Base-by-base conservation (phyloP, 108 stramenopile species). In the Cyclotella choctawhatcheeana region DNA sequence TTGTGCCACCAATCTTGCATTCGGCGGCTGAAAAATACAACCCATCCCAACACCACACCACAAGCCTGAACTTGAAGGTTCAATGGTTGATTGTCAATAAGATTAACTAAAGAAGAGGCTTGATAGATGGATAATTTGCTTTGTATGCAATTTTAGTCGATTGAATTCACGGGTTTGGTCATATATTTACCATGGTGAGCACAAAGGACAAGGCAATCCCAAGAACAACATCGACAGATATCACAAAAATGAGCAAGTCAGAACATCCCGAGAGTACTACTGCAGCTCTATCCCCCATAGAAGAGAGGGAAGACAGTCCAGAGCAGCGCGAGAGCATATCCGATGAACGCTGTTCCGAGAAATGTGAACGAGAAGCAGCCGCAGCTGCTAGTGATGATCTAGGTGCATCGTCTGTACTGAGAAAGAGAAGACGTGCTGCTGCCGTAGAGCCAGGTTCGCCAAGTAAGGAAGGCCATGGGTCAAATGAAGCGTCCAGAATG, bases 341-440 rank as follows among this genome's bases (percentile, higher is more conserved):
- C 20, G 59, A 60, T 60, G 59, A 40, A 60, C 59, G 59, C 2
- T 60, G 59, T 22, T 60, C 59, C 10, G 21, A 17, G 10, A 60
- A 18, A 17, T 40, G 40, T 40, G 37, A 37, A 40, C 59, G 59
- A 21, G 59, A 60, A 21, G 59, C n/a, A n/a, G n/a, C n/a, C n/a
- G n/a, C n/a, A n/a, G n/a, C 37, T 13, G 20, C 35, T 8, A 20
- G 20, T 44, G 5, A 6, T 10, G 35, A 27, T 40, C 37, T 12
- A 8, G 8, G 37, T 40, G 37, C 37, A 8, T 40, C 37, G 37
- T 40, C 37, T 12, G 37, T 40, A 12, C 37, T 8, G 37, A 40
- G 8, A 12, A 40, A 40, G 37, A 40, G 12, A 12, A 40, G 37
- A 40, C 37, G 37, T 40, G 37, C 37, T 40, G 37, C 37, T 40